phyloP scores from a whole-genome alignment of 331 rosid genomes.

The Prunus yedoensis region DNA sequence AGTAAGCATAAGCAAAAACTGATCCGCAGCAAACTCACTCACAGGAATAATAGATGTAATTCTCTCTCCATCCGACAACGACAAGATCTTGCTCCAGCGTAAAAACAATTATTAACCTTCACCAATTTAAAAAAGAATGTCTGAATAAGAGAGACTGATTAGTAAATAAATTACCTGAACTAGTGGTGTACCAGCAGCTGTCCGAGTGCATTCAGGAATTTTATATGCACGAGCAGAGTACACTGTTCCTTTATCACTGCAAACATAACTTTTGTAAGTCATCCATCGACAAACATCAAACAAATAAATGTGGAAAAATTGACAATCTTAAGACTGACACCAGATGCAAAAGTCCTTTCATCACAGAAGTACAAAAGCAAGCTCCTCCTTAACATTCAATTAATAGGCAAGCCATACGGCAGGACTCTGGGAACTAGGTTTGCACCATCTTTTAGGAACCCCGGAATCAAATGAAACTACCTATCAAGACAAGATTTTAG shows the following conservation, averaged over 20 bases:
- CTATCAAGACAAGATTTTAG: background rate
- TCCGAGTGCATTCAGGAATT: conserved; percentile 87
- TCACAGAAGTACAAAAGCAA: background rate
- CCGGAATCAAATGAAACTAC: background rate
- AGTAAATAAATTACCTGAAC: conserved; percentile 57
- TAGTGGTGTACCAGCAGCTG: conserved; percentile 92
- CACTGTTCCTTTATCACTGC: conserved; percentile 90
- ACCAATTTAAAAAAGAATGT: background rate
- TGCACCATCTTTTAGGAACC: background rate
- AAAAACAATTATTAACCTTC: background rate
- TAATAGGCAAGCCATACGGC: background rate
- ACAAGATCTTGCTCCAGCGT: conserved; percentile 68
- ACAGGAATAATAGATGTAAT: conserved; percentile 96
- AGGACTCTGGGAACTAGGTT: background rate
- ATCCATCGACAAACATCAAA: conserved; percentile 3
- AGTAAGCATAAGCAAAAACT: conserved; percentile 88
- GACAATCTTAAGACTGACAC: conserved; percentile 9
- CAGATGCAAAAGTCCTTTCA: background rate
- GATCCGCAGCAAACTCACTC: conserved; percentile 82
- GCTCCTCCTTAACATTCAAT: background rate
- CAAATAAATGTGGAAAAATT: background rate
- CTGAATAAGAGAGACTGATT: background rate
- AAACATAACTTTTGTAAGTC: conserved; percentile 12
- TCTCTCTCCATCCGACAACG: conserved; percentile 90
- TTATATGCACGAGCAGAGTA: conserved; percentile 95